Conservation (phyloP, 768 basidiomycete genomes). For the Termitomyces sp. region DNA sequence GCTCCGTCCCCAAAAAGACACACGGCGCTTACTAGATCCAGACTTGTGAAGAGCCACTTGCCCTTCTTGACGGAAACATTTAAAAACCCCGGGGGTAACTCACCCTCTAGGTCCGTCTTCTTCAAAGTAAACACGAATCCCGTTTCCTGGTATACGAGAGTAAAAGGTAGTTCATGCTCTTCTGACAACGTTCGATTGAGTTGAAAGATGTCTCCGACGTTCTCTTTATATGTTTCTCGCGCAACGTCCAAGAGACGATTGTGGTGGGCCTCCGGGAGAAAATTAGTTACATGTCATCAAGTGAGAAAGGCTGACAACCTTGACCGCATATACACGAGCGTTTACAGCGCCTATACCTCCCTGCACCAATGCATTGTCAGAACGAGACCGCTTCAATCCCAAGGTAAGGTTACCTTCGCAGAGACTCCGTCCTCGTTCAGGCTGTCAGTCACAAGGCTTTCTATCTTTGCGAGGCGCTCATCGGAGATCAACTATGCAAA, state of each 20-base stretch:
- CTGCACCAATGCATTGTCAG: slow-evolving; percentile 26
- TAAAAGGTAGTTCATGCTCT: slow-evolving; percentile 58
- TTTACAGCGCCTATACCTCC: slow-evolving; percentile 71
- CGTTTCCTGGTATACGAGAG: slow-evolving; percentile 63
- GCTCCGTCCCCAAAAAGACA: neutral
- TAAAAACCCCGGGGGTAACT: slow-evolving; percentile 66
- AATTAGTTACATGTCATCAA: neutral
- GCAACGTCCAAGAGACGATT: slow-evolving; percentile 91
- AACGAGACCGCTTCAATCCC: neutral
- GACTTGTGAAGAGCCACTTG: slow-evolving; percentile 69
- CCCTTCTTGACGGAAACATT: slow-evolving; percentile 63
- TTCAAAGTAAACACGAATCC: slow-evolving; percentile 72
- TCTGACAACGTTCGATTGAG: slow-evolving; percentile 56
- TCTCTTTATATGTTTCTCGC: slow-evolving; percentile 91
- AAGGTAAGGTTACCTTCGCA: slow-evolving; percentile 42
- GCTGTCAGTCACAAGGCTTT: slow-evolving; percentile 48
- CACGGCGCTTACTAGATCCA: slow-evolving; percentile 61
- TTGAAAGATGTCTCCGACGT: slow-evolving; percentile 80
- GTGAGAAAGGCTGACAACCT: slow-evolving; percentile 14
- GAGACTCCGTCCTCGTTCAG: slow-evolving; percentile 68
- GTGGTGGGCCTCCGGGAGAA: slow-evolving; percentile 50
- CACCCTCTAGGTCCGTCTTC: slow-evolving; percentile 58
- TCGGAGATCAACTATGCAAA: slow-evolving; percentile 64
- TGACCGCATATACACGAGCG: slow-evolving; percentile 85
- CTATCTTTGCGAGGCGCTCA: slow-evolving; percentile 60